Evolutionary conservation across 345 rosid genomes (phyloP).

Genomic region (Noccaea caerulescens): DNA sequence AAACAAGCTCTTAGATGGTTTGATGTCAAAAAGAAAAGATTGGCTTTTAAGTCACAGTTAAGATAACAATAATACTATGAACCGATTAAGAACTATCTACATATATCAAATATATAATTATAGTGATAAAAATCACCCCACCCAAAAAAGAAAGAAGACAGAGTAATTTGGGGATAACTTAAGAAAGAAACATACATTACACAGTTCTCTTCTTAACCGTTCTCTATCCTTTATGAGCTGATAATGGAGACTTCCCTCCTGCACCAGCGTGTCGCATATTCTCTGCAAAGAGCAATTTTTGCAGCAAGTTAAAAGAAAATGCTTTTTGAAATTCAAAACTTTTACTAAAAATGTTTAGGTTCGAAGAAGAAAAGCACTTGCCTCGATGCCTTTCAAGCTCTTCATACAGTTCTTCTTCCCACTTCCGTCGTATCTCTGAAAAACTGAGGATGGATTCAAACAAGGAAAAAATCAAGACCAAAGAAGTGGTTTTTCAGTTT

Average conservation of each 20-base stretch:
- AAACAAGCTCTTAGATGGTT: conserved; percentile 9
- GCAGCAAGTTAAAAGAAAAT: background rate
- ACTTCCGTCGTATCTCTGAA: conserved; percentile 66
- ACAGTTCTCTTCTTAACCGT: conserved; percentile 43
- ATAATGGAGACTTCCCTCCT: conserved; percentile 64
- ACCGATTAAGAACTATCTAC: conserved; percentile 38
- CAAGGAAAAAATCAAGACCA: conserved; percentile 23
- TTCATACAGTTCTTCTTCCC: conserved; percentile 91
- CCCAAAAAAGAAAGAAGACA: background rate
- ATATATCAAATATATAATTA: conserved; percentile 27
- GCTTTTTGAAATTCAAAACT: background rate
- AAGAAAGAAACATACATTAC: conserved; percentile 39
- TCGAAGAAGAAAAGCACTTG: conserved; percentile 33
- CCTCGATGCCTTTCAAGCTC: conserved; percentile 81
- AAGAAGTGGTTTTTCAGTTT: background rate
- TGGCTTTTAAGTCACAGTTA: background rate
- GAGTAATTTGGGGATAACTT: conserved; percentile 22
- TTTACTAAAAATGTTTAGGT: conserved; percentile 3
- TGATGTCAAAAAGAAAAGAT: background rate
- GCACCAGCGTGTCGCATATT: conserved; percentile 62
- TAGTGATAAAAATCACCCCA: conserved; percentile 24
- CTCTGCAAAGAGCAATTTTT: conserved; percentile 53
- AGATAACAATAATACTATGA: conserved; percentile 17
- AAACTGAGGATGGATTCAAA: conserved; percentile 50
- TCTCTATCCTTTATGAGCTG: conserved; percentile 61